phyloP scores from a whole-genome alignment of 2,329 filamentous ascomycete species.

The Metarhizium robertsii region DNA sequence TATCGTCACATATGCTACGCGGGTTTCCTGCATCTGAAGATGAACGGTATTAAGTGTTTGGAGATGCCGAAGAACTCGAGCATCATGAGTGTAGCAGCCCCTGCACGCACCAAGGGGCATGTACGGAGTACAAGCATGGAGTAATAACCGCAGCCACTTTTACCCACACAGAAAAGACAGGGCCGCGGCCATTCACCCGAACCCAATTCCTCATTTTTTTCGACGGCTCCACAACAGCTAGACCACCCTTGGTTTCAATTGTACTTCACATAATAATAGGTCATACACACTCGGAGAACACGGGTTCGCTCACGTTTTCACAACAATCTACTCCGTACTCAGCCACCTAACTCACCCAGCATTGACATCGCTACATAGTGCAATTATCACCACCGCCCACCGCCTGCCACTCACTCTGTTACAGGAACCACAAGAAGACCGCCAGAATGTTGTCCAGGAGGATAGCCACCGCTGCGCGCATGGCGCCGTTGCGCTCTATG shows the following conservation, averaged over 20 bases:
- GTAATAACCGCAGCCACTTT: too few species aligned
- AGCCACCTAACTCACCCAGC: background rate
- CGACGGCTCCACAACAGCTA: background rate
- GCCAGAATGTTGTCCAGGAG: constrained; percentile 34
- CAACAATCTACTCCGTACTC: background rate
- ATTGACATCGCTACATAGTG: background rate
- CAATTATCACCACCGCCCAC: background rate
- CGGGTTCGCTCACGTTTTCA: background rate
- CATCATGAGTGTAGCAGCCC: too few species aligned
- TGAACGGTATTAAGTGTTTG: too few species aligned
- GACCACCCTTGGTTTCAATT: too few species aligned
- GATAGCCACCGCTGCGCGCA: constrained; percentile 32
- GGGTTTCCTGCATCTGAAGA: too few species aligned
- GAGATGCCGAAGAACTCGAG: too few species aligned
- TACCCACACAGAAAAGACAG: too few species aligned
- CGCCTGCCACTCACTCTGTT: background rate
- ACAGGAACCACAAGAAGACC: background rate
- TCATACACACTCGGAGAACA: background rate
- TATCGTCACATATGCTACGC: too few species aligned
- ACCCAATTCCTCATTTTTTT: background rate
- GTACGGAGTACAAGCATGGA: too few species aligned
- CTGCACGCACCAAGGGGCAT: too few species aligned
- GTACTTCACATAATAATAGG: background rate
- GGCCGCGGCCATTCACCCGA: background rate
- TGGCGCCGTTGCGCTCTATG: constrained; percentile 32